Percentiles rank a stretch among this genome's conserved stretches.
phyloP scores from a whole-genome alignment of 2,329 filamentous ascomycete genomes.

The Thyridium curvatum region DNA sequence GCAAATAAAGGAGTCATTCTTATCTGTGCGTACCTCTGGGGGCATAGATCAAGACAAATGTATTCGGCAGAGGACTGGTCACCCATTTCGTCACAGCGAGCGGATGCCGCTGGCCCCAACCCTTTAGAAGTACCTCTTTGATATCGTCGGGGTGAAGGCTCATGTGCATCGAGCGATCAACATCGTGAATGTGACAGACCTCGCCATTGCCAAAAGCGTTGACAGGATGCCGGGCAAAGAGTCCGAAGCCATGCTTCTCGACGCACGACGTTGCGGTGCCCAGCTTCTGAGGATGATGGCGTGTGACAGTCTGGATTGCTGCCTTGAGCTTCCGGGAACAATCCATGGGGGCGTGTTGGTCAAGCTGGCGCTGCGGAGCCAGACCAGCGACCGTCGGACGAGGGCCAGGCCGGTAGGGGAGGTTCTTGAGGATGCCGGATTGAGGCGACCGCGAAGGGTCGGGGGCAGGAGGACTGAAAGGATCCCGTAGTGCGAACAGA shows the following conservation, averaged over 20 bases:
- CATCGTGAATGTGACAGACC: slow-evolving; percentile 73
- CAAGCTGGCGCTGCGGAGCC: slow-evolving; percentile 73
- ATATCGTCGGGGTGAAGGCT: slow-evolving; percentile 76
- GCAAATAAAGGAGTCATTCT: too few species aligned
- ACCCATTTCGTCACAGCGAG: slow-evolving; percentile 62
- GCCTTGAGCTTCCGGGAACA: slow-evolving; percentile 50
- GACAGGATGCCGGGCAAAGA: slow-evolving; percentile 62
- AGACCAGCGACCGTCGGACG: slow-evolving; percentile 68
- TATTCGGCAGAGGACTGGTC: slow-evolving; percentile 61
- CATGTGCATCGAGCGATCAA: slow-evolving; percentile 72
- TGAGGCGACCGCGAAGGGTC: slow-evolving; percentile 45
- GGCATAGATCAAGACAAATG: slow-evolving; percentile 80
- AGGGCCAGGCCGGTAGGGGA: slow-evolving; percentile 57
- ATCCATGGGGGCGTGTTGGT: slow-evolving; percentile 51
- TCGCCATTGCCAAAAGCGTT: slow-evolving; percentile 74
- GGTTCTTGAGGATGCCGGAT: slow-evolving; percentile 49
- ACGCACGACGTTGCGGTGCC: slow-evolving; percentile 66
- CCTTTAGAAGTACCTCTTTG: slow-evolving; percentile 61
- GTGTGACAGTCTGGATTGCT: slow-evolving; percentile 45
- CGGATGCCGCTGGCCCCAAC: slow-evolving; percentile 71
- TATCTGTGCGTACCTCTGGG: slow-evolving; percentile 50
- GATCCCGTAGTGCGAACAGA: slow-evolving; percentile 64
- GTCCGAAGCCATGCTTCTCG: slow-evolving; percentile 73
- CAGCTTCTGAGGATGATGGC: slow-evolving; percentile 36
- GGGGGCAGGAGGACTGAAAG: slow-evolving; percentile 52